Conservation (phyloP, 2,329 filamentous ascomycete species). For the Penicillium brevicompactum region DNA sequence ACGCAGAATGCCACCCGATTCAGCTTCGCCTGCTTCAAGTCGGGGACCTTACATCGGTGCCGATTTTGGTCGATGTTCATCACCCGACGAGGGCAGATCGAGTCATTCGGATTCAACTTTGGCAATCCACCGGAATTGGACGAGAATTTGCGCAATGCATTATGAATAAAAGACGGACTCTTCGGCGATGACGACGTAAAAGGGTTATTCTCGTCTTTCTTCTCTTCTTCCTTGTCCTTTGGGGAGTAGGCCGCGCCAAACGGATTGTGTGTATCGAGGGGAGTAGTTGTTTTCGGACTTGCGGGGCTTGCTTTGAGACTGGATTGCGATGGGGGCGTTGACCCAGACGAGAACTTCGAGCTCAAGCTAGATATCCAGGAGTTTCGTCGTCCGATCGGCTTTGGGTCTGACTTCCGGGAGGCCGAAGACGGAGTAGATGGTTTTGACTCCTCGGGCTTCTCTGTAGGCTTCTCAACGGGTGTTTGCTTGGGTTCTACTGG, state of each 20-base stretch:
- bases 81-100: conserved; percentile 75
- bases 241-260: conserved; percentile 47
- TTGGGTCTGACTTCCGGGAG: conserved; percentile 30
- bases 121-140: conserved; percentile 55
- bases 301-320: conserved; percentile 33
- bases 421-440: conserved; percentile 20
- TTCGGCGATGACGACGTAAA: conserved; percentile 69
- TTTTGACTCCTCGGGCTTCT: conserved; percentile 25
- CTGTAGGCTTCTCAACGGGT: conserved; percentile 11
- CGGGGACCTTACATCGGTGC: conserved; percentile 75
- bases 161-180: conserved; percentile 72
- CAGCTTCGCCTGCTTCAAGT: conserved; percentile 78
- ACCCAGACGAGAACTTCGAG: conserved; percentile 77
- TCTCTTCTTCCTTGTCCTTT: conserved; percentile 48
- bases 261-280: conserved; percentile 46
- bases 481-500: conserved; percentile 20
- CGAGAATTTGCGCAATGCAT: conserved; percentile 78
- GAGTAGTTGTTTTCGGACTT: conserved; percentile 34
- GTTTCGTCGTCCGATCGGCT: conserved; percentile 56
- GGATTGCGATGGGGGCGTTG: conserved; percentile 43
- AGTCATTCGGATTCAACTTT: conserved; percentile 62
- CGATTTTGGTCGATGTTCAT: conserved; percentile 83
- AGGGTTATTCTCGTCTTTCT: conserved; percentile 34
- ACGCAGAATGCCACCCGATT: conserved; percentile 92
- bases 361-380: conserved; percentile 95